A percentile compares a stretch with the other conserved stretches of the same genome.
Evolutionary conservation across 805 yeast genomes (phyloP).

Genomic region (Pichia manshurica): DNA sequence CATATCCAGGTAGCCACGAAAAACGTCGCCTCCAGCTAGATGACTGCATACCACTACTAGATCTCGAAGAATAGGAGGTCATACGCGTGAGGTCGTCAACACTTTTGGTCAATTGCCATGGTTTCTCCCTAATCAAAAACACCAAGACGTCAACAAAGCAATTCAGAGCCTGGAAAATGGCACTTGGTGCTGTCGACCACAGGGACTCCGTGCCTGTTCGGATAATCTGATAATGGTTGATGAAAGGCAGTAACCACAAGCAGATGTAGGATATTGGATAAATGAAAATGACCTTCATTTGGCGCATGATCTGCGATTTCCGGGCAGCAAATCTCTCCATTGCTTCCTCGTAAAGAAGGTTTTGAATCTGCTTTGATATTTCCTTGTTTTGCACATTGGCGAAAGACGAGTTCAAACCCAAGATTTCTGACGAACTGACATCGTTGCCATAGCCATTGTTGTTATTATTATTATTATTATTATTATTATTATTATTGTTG

Average conservation of each 20-base stretch:
- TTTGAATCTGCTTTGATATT: slow-evolving; percentile 29
- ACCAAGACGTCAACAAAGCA: slow-evolving; percentile 74
- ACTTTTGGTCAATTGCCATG: slow-evolving; percentile 48
- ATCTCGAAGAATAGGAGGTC: neutral
- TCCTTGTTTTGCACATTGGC: slow-evolving; percentile 13
- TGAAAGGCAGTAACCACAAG: slow-evolving; percentile 78
- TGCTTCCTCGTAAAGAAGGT: slow-evolving; percentile 50
- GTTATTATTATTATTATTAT: neutral
- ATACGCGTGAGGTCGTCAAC: slow-evolving; percentile 21
- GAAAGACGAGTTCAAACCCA: neutral
- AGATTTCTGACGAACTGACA: neutral
- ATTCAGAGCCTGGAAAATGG: slow-evolving; percentile 74
- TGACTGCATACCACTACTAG: neutral
- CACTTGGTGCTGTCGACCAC: slow-evolving; percentile 63
- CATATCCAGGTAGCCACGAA: slow-evolving; percentile 27
- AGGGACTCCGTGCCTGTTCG: slow-evolving; percentile 47
- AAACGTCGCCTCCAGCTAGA: slow-evolving; percentile 20
- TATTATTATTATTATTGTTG: neutral
- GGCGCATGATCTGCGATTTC: slow-evolving; percentile 63
- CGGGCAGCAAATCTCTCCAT: slow-evolving; percentile 56
- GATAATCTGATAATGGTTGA: slow-evolving; percentile 47
- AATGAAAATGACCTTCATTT: slow-evolving; percentile 72
- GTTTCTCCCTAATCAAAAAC: slow-evolving; percentile 70
- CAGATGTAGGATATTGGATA: slow-evolving; percentile 80
- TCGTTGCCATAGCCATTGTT: neutral